phyloP scores from a whole-genome alignment of 202 grass and related monocot species.

The Carex arenaria region DNA sequence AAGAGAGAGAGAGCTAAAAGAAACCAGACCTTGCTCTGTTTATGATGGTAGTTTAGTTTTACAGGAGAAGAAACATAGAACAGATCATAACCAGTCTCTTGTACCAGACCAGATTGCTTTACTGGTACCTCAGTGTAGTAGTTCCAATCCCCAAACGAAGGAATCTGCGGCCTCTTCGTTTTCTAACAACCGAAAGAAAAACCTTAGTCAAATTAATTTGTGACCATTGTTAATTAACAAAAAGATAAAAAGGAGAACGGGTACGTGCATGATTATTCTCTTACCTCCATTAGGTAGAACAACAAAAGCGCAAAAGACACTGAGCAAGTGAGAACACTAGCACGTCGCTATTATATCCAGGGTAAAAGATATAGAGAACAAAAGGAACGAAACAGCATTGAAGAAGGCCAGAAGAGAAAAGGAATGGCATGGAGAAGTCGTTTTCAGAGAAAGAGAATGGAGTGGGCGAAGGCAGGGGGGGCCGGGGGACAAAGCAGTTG shows the following conservation, averaged over 20 bases:
- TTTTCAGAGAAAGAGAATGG: slow-evolving; percentile 14
- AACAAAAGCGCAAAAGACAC: background rate
- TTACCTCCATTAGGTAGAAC: slow-evolving; percentile 10
- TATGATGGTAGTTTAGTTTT: slow-evolving; percentile 29
- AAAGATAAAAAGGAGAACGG: background rate
- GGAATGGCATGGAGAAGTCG: slow-evolving; percentile 20
- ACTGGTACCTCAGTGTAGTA: slow-evolving; percentile 31
- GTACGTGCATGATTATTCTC: no score
- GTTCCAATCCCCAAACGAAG: slow-evolving; percentile 71
- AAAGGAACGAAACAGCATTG: background rate
- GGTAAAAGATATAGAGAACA: background rate
- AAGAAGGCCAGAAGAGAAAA: background rate
- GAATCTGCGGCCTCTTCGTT: slow-evolving; percentile 36
- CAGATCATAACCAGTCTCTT: slow-evolving; percentile 21
- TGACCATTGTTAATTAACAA: background rate
- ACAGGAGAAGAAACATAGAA: slow-evolving; percentile 15
- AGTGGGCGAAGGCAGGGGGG: background rate
- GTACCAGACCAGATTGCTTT: slow-evolving; percentile 39
- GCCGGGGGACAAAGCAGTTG: background rate
- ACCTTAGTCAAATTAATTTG: background rate
- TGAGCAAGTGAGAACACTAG: background rate
- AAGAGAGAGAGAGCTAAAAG: slow-evolving; percentile 18
- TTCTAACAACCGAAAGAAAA: background rate
- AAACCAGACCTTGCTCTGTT: slow-evolving; percentile 26
- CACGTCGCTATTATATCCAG: background rate